Evolutionary conservation across 257 asterid genomes (phyloP).

Genomic region (Solanum peruvianum): DNA sequence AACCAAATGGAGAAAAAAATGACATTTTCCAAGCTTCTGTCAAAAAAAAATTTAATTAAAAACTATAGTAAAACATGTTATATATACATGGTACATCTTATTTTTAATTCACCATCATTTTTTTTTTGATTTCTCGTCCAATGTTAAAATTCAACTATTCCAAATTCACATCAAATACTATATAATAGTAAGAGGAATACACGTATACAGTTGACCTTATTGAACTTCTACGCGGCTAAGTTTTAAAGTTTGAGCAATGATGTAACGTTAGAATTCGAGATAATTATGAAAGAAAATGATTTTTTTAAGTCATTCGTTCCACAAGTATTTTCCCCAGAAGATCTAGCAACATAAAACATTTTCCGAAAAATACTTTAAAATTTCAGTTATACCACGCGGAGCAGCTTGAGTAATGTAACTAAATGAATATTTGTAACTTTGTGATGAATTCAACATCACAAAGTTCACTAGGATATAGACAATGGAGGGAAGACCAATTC

Average conservation of each 20-base stretch:
- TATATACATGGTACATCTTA: neutral
- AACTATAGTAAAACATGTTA: neutral
- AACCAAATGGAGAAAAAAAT: neutral
- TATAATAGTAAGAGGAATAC: neutral
- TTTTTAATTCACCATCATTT: neutral
- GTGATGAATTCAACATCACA: neutral
- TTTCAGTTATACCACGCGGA: too few species aligned
- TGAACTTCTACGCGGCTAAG: neutral
- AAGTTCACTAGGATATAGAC: neutral
- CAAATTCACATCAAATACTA: neutral
- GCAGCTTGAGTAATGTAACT: too few species aligned
- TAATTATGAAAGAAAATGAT: neutral
- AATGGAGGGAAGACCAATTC: neutral
- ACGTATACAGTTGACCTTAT: neutral
- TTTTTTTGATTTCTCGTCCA: accelerated
- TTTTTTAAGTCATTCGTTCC: neutral
- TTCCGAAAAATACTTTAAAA: neutral
- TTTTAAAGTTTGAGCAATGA: neutral
- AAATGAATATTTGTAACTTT: neutral
- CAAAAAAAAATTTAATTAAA: neutral
- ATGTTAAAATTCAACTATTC: too few species aligned
- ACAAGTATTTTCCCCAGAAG: neutral
- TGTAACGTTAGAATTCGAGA: neutral
- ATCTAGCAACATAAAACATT: neutral
- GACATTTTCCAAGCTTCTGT: neutral